Percentiles rank a stretch among this genome's conserved stretches.
Conservation (phyloP, 23 red algal genomes). For the Chondrus crispus region DNA sequence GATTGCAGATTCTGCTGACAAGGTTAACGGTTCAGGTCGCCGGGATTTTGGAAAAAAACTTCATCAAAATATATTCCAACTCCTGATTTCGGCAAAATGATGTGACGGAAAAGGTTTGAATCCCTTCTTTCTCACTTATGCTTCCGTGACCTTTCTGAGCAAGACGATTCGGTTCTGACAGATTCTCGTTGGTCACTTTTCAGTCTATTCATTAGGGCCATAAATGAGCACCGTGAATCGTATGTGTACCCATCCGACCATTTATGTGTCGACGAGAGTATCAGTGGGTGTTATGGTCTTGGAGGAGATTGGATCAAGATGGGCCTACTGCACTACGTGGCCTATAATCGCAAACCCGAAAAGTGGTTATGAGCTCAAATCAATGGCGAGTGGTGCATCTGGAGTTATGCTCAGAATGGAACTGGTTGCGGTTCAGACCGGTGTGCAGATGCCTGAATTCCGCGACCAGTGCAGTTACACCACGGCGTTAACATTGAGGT, state of each 20-base stretch:
- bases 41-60: neutral
- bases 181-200: constrained; percentile 34
- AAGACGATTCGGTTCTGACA: neutral
- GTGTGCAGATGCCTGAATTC: neutral
- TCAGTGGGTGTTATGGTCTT: neutral
- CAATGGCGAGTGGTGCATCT: neutral
- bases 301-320: neutral
- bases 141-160: neutral
- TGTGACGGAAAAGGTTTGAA: neutral
- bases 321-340: constrained; percentile 21
- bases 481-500: neutral
- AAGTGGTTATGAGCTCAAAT: constrained; percentile 18
- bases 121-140: neutral
- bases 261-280: constrained; percentile 36
- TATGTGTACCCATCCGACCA: neutral
- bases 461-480: neutral
- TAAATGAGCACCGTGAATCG: neutral
- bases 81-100: neutral
- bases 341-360: constrained; percentile 3
- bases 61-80: neutral
- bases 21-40: neutral
- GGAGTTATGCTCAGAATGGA: neutral
- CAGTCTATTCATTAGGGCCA: neutral
- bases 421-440: neutral
- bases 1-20: neutral